Evolutionary conservation across 192 early-diverging fungal genomes (phyloP).

Genomic region (Coemansia sp.): DNA sequence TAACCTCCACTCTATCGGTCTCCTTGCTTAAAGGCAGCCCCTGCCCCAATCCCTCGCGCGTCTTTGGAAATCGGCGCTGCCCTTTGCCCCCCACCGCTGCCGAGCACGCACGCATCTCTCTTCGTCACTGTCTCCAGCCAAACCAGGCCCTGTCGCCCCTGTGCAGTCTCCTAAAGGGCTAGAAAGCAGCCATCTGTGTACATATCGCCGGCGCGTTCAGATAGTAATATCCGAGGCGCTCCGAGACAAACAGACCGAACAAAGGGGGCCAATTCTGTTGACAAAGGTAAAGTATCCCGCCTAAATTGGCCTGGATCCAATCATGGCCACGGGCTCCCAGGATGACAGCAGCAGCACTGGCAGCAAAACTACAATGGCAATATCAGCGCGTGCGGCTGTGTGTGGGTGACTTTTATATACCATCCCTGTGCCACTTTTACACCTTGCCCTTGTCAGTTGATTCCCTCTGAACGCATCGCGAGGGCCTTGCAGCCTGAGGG

Average conservation of each 20-base stretch:
- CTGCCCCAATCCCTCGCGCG: background rate
- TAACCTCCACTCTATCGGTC: slow-evolving; percentile 4
- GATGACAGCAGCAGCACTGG: background rate
- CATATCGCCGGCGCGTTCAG: slow-evolving; percentile 7
- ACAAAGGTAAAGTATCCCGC: slow-evolving; percentile 9
- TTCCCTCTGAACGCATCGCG: background rate
- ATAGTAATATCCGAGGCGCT: slow-evolving; percentile 5
- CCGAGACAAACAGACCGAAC: slow-evolving; percentile 8
- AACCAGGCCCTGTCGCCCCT: background rate
- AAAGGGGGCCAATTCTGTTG: slow-evolving; percentile 7
- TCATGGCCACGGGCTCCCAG: background rate
- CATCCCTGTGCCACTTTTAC: slow-evolving; percentile 6
- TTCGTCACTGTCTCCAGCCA: background rate
- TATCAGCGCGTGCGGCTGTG: background rate
- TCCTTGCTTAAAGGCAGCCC: slow-evolving; percentile 2
- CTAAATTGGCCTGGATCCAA: slow-evolving; percentile 1
- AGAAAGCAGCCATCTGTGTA: background rate
- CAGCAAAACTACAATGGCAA: background rate
- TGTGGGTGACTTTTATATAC: slow-evolving; percentile 1
- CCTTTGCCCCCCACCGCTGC: background rate
- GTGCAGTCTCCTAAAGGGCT: background rate
- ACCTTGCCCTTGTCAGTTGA: background rate
- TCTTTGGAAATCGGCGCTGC: background rate
- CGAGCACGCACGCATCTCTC: background rate
- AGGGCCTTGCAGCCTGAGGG: background rate